phyloP scores from a whole-genome alignment of 495 filamentous ascomycete genomes.

The Podospora sp. region DNA sequence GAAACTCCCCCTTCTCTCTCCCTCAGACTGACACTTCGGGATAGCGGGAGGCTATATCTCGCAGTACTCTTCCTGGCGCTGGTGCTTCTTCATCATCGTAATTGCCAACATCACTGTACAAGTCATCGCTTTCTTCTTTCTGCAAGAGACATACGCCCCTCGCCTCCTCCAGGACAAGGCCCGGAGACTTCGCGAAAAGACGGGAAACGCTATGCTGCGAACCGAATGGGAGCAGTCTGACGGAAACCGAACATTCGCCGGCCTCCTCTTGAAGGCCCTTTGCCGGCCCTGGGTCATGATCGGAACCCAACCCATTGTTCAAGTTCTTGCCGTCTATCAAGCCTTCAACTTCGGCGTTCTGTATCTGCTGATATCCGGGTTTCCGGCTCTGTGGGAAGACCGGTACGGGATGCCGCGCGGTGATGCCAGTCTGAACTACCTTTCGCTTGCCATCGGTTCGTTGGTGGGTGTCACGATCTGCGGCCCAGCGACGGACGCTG shows the following conservation, averaged over 20 bases:
- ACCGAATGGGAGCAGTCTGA: constrained; percentile 27
- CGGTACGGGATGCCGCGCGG: constrained; percentile 38
- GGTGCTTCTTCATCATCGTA: constrained; percentile 50
- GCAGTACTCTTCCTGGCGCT: constrained; percentile 51
- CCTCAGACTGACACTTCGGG: background rate
- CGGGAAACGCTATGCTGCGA: constrained; percentile 50
- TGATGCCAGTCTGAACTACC: constrained; percentile 48
- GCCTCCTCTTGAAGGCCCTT: constrained; percentile 36
- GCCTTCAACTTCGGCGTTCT: constrained; percentile 48
- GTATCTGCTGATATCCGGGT: constrained; percentile 55
- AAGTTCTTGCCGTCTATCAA: constrained; percentile 45
- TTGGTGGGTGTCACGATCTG: constrained; percentile 48
- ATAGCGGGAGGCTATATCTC: constrained; percentile 46
- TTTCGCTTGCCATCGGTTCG: constrained; percentile 55
- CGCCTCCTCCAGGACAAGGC: constrained; percentile 59
- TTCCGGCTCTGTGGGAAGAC: constrained; percentile 47
- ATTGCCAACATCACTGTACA: constrained; percentile 43
- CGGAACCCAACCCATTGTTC: constrained; percentile 51
- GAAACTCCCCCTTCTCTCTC: background rate
- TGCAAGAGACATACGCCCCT: constrained; percentile 64
- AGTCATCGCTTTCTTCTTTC: constrained; percentile 43
- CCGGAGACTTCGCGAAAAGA: constrained; percentile 52
- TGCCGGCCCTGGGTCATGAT: constrained; percentile 58
- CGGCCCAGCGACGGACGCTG: constrained; percentile 38
- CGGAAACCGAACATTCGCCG: constrained; percentile 24